Evolutionary conservation across 192 early-diverging fungal genomes (phyloP).

Genomic region (Coemansia biformis): DNA sequence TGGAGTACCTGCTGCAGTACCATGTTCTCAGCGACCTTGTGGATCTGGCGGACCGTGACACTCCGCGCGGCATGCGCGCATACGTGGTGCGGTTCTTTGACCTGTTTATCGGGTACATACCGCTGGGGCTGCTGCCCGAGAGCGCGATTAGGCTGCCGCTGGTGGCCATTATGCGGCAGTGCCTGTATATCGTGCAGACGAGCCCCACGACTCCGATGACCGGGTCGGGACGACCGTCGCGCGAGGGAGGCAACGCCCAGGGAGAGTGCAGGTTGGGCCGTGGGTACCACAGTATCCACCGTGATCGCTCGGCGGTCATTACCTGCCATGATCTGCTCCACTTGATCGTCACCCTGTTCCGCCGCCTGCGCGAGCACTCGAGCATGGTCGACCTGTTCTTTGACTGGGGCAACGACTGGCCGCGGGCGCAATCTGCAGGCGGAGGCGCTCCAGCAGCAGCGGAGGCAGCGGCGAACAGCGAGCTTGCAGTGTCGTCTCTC

Average conservation of each 20-base stretch:
- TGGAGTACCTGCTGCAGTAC: slow-evolving; percentile 45
- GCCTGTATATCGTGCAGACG: slow-evolving; percentile 22
- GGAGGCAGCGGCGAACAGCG: background rate
- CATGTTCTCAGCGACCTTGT: slow-evolving; percentile 40
- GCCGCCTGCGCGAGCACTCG: slow-evolving; percentile 34
- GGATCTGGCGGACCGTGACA: slow-evolving; percentile 36
- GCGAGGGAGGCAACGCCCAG: background rate
- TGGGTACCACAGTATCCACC: slow-evolving; percentile 23
- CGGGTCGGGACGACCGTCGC: background rate
- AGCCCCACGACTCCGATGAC: slow-evolving; percentile 24
- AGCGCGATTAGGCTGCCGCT: slow-evolving; percentile 44
- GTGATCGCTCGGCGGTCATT: slow-evolving; percentile 15
- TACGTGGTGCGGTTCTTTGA: slow-evolving; percentile 44
- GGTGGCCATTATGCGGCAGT: slow-evolving; percentile 40
- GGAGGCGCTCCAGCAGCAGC: no score
- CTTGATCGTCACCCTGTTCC: slow-evolving; percentile 33
- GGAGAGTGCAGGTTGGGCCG: slow-evolving; percentile 16
- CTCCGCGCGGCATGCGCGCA: slow-evolving; percentile 37
- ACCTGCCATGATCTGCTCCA: slow-evolving; percentile 33
- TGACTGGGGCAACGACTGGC: slow-evolving; percentile 18
- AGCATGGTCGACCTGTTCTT: slow-evolving; percentile 41
- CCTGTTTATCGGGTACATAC: slow-evolving; percentile 22
- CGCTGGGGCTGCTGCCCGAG: slow-evolving; percentile 39
- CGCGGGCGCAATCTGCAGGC: no score
- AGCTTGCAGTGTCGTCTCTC: slow-evolving; percentile 22